Base-by-base conservation (phyloP, 306 rosid genomes). In the Comarum palustre region DNA sequence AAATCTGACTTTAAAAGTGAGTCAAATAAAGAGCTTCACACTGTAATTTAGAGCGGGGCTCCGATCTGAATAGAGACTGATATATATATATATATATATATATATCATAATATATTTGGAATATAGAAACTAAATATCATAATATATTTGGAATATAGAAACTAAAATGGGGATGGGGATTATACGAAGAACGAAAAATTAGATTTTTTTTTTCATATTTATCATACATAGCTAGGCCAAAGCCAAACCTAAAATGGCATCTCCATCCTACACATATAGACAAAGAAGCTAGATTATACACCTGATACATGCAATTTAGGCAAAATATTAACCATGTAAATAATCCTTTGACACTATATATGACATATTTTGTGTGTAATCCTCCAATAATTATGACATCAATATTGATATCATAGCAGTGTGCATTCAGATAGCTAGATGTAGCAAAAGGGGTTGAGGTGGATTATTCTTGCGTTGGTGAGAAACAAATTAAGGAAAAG, bases 361-460 rank as follows among this genome's bases (percentile, higher is more conserved):
- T 52, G 3, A 8, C 1, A 22, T 1, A 55, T 55, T 15, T 20
- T 12, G 17, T 12, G 4, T 55, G 32, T 1, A 55, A 58, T 58
- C 5, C 31, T 14, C 38, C 34, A 25, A 4, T 0, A 55, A 11
- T 55, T 58, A 27, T 29, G 64, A 58, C 64, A 14, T 58, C 38
- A 27, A 58, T 25, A 58, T 29, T 14, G 11, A 14, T 4, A 3
- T 13, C 6, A 45, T 8, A 41, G 41, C 16, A 45, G 63, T 58
- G 36, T 59, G 43, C 25, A 19, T 31, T 15, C 42, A 60, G 66
- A 31, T 16, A 8, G 5, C 9, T 16, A 27, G 25, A n/a, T 31
- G 42, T 41, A 41, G 45, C 45, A 41, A 41, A 41, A 72, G 2
- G 68, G 79, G 78, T 77, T 66, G 68, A 79, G 78, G 87, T 71